Percentiles rank a stretch among this genome's conserved stretches.
phyloP scores from a whole-genome alignment of 176 grass and related monocot genomes.

The Hordeum vulgare region MorexV3_pseudomolecules_assembly NC_058523.1:18965695-18966194 shows the following conservation, averaged over 20 bases:
- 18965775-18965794: neutral
- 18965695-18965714: neutral
- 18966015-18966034: neutral
- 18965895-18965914: neutral
- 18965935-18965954: neutral
- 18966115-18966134: fast-evolving
- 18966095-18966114: neutral
- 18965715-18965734: too few relatives aligned
- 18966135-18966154: neutral
- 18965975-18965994: neutral
- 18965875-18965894: neutral
- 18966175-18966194: neutral
- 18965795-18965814: neutral
- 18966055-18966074: neutral
- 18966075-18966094: neutral
- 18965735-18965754: too few relatives aligned
- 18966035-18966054: fast-evolving
- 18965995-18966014: fast-evolving
- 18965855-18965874: neutral
- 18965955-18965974: neutral
- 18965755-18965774: neutral
- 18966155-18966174: neutral
- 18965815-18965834: neutral
- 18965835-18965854: neutral
- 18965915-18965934: neutral